Percentiles rank a stretch among this genome's conserved stretches.
Conservation (phyloP, 805 yeast species). For the Teunomyces aglyptinius region DNA sequence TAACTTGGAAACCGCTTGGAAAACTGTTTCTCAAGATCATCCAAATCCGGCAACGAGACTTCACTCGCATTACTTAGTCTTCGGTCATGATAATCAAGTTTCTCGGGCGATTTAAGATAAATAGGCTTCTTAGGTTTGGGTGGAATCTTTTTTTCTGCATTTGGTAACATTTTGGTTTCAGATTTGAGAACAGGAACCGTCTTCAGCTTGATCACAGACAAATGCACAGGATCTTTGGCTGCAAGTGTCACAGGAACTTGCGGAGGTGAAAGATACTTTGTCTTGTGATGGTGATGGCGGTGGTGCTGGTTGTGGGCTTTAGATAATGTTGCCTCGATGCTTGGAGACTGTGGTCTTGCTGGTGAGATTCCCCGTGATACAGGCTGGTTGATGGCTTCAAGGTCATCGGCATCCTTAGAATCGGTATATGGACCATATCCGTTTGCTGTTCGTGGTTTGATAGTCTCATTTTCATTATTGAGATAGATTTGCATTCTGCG, state of each 20-base stretch:
- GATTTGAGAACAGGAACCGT: background rate
- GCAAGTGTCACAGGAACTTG: slow-evolving; percentile 33
- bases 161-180: slow-evolving; percentile 1
- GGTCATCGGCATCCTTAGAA: slow-evolving; percentile 26
- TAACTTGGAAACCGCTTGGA: slow-evolving; percentile 61
- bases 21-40: slow-evolving; percentile 57
- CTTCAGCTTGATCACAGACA: background rate
- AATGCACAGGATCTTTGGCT: slow-evolving; percentile 10
- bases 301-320: background rate
- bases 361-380: background rate
- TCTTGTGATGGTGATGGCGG: background rate
- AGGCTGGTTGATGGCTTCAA: slow-evolving; percentile 28
- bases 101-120: slow-evolving; percentile 42
- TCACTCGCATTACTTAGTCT: slow-evolving; percentile 39
- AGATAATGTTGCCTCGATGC: background rate
- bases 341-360: slow-evolving; percentile 1
- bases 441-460: slow-evolving; percentile 59
- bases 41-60: slow-evolving; percentile 50
- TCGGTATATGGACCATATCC: slow-evolving; percentile 83
- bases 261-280: slow-evolving; percentile 27
- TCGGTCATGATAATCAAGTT: slow-evolving; percentile 14
- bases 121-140: slow-evolving; percentile 67
- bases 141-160: slow-evolving; percentile 42
- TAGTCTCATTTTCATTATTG: slow-evolving; percentile 41
- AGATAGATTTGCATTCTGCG: slow-evolving; percentile 53